Percentiles rank a stretch among this genome's conserved stretches.
Evolutionary conservation across 1,139 yeast species (phyloP).

Genomic region (Zhuliangozyma parablackwelliae): DNA sequence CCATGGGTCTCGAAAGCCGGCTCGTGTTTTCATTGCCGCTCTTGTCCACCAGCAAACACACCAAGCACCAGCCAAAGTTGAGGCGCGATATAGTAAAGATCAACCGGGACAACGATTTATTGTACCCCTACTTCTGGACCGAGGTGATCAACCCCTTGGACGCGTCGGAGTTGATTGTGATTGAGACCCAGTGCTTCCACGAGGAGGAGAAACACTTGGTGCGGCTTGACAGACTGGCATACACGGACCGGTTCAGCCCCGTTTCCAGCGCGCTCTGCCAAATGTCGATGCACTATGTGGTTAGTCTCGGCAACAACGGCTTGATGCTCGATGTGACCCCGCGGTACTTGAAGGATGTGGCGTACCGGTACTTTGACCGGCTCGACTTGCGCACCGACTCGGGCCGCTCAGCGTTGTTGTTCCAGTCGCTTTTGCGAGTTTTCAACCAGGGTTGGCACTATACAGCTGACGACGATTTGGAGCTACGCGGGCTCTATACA

Average conservation of each 20-base stretch:
- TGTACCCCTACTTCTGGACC: slow-evolving; percentile 41
- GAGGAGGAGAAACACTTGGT: slow-evolving; percentile 26
- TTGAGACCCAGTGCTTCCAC: slow-evolving; percentile 31
- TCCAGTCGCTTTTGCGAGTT: slow-evolving; percentile 20
- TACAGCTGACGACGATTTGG: slow-evolving; percentile 10
- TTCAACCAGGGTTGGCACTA: slow-evolving; percentile 14
- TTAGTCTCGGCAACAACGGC: slow-evolving; percentile 18
- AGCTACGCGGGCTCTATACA: slow-evolving; percentile 19
- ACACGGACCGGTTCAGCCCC: slow-evolving; percentile 22
- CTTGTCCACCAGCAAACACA: slow-evolving; percentile 14
- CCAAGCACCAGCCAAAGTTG: slow-evolving; percentile 21
- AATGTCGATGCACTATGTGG: slow-evolving; percentile 34
- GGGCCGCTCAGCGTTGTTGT: slow-evolving; percentile 25
- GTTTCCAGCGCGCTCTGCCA: slow-evolving; percentile 21
- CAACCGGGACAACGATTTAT: slow-evolving; percentile 32
- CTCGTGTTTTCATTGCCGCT: slow-evolving; percentile 34
- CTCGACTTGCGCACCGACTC: slow-evolving; percentile 29
- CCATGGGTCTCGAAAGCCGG: slow-evolving; percentile 31
- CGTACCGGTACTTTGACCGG: slow-evolving; percentile 28
- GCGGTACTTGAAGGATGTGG: slow-evolving; percentile 31
- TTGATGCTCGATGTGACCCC: slow-evolving; percentile 29
- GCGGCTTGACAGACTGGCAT: slow-evolving; percentile 14
- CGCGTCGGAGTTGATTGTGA: slow-evolving; percentile 20
- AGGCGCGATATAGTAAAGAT: slow-evolving; percentile 17
- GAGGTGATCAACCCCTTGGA: slow-evolving; percentile 34